Conservation (phyloP, 2,329 filamentous ascomycete species). For the Penicillium sp. region DNA sequence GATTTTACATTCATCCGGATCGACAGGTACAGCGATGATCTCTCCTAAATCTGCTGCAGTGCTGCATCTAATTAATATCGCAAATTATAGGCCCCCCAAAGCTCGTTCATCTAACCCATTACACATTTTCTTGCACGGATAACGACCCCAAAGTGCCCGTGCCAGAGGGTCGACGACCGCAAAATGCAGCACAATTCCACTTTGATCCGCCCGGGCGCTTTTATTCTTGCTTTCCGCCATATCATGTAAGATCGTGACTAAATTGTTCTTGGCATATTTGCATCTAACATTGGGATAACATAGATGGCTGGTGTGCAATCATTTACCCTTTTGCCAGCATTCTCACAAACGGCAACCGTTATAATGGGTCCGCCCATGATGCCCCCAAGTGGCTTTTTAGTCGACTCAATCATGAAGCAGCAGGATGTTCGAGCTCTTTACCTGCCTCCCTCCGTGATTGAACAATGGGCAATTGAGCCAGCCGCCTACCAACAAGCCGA, state of each 20-base stretch:
- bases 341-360: conserved; percentile 16
- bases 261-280: background rate
- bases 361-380: conserved; percentile 22
- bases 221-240: conserved; percentile 24
- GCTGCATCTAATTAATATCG: background rate
- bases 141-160: conserved; percentile 22
- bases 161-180: conserved; percentile 18
- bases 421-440: conserved; percentile 22
- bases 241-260: conserved; percentile 13
- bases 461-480: conserved; percentile 19
- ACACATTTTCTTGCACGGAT: conserved; percentile 23
- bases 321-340: conserved; percentile 16
- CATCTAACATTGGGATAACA: background rate
- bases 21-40: conserved; percentile 16
- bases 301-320: conserved; percentile 21
- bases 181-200: conserved; percentile 19
- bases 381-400: conserved; percentile 20
- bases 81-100: conserved; percentile 18
- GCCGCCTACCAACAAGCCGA: conserved; percentile 18
- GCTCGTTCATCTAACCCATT: conserved; percentile 22
- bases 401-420: conserved; percentile 17
- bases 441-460: conserved; percentile 20
- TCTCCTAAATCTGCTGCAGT: background rate
- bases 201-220: conserved; percentile 20
- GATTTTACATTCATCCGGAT: conserved; percentile 23